Base-by-base conservation (phyloP, 169 alveolate genomes). In the Eimeria necatrix region DNA sequence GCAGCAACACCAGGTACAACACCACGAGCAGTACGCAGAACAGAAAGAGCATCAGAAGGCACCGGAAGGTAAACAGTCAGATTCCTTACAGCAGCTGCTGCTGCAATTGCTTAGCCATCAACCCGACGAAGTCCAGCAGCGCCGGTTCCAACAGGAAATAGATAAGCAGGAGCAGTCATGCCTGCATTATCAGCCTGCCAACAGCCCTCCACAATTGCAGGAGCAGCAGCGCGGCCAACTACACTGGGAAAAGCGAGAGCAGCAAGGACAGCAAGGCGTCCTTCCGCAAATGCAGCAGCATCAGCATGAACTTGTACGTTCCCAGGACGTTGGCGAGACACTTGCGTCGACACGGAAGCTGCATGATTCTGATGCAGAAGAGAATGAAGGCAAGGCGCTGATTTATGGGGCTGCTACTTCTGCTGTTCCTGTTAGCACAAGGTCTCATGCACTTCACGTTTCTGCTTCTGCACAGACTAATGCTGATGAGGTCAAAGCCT, bases 11-110 rank as follows among this genome's bases (percentile, higher is more conserved):
- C 59, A 9, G 80, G 68, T 56, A 18, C 68, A 56, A 18, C 68
- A 56, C 22, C 68, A 56, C 22, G 22, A 56, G 68, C 68, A 56
- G 20, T 3, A 56, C 22, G 22, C 12, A 56, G 68, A 68, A 24
- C 80, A 68, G 85, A 16, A 84, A 64, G 78, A 53, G 26, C 92
- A 59, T 9, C 92, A 84, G 92, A 22, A 56, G 70, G 52, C 6
- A 14, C 59, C 52, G 78, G 41, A 22, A 14, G 32, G 12, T 59
- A 14, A 9, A 52, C 59, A 9, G 85, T 16, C 20, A 52, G 60
- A 24, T 12, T n/a, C 24, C 10, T 4, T 32, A n/a, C 85, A 74
- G 4, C 85, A 74, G 85, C 60, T 32, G n/a, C 22, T 46, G 16
- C 85, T 24, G 18, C 41, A 74, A n/a, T 9, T 24, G n/a, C 41